Evolutionary conservation across 345 rosid genomes (phyloP), one percentile per base, ranked within the genome.

Genomic region (Cardiospermum halicacabum): DNA sequence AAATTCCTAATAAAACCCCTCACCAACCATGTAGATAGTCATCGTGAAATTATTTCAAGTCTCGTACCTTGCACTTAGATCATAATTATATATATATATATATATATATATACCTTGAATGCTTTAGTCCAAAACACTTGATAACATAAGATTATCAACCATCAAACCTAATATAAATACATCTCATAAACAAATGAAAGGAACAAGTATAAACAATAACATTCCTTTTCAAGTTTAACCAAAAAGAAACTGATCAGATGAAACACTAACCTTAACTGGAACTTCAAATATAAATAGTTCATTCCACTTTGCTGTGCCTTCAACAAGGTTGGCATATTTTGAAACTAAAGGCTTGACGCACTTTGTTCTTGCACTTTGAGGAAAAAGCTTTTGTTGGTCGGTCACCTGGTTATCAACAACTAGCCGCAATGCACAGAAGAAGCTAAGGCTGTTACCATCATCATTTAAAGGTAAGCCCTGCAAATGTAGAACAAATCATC

Each of bases 331-430:
- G 58, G 66, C 66, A 43, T 54, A 57, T 64, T 69, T 61, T 49
- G 78, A 63, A 72, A 83, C 74, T n/a, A 76, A 67, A 69, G 96
- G 96, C 80, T 84, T 91, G 61, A 85, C 91, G 53, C 97, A 94
- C 83, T 85, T 94, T 64, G 99, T 94, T 88, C 99, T 85, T 32
- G 92, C 99, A 82, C 97, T 94, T 77, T 91, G 97, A 53, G 99
- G 97, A 74, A 87, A 89, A 72, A 82, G 82, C 73, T 83, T 94
- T 76, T 87, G 99, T 73, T 90, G 91, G 62, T 94, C 99, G 40
- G 89, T 74, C 72, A 86, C 82, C 70, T 80, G 88, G 74, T 79
- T 81, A 77, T 87, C 94, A 72, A 87, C 81, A 57, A 87, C 86
- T 39, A 94, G 88, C 58, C 97, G 96, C 70, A 91, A 76, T 37